These are phyloP conservation scores for Candolleomyces efflorescens DNA, from an alignment of 768 basidiomycete species.

Conservation along the genomic window DNA sequence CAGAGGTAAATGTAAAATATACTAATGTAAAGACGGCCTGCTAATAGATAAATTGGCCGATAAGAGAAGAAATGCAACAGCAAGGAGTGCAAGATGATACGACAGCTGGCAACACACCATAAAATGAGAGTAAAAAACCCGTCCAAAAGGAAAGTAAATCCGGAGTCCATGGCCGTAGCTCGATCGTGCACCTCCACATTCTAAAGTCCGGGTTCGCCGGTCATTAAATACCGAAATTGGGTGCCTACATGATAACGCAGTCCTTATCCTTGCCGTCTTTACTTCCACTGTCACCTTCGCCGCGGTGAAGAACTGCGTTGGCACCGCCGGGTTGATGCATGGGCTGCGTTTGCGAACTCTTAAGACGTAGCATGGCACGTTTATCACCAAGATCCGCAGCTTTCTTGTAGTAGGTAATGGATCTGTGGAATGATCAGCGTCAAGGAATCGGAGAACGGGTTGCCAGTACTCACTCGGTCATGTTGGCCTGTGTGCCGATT, in stretches of 20 bases:
- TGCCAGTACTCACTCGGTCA: slow-evolving; percentile 57
- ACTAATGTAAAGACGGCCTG: not conserved
- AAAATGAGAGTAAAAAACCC: too few species aligned
- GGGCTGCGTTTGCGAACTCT: slow-evolving; percentile 51
- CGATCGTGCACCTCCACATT: too few species aligned
- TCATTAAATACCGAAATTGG: not conserved
- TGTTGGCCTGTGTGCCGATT: slow-evolving; percentile 69
- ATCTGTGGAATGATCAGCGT: slow-evolving; percentile 35
- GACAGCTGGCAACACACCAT: too few species aligned
- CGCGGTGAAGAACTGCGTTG: slow-evolving; percentile 58
- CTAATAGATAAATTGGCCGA: not conserved
- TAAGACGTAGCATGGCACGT: slow-evolving; percentile 83
- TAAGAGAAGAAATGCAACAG: not conserved
- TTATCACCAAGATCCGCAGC: slow-evolving; percentile 93
- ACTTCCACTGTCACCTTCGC: slow-evolving; percentile 36
- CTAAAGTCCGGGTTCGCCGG: too few species aligned
- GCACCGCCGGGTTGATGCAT: slow-evolving; percentile 56
- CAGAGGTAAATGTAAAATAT: not conserved
- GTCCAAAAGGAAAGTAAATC: too few species aligned
- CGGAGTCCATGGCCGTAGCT: too few species aligned
- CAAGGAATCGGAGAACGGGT: slow-evolving; percentile 8
- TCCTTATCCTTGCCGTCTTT: slow-evolving; percentile 72
- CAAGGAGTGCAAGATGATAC: too few species aligned
- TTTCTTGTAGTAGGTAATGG: slow-evolving; percentile 78
- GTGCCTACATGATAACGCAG: slow-evolving; percentile 76